These are phyloP conservation scores for Schwanniomyces yamadae DNA, from an alignment of 805 yeast species.

Conservation along the genomic window DNA sequence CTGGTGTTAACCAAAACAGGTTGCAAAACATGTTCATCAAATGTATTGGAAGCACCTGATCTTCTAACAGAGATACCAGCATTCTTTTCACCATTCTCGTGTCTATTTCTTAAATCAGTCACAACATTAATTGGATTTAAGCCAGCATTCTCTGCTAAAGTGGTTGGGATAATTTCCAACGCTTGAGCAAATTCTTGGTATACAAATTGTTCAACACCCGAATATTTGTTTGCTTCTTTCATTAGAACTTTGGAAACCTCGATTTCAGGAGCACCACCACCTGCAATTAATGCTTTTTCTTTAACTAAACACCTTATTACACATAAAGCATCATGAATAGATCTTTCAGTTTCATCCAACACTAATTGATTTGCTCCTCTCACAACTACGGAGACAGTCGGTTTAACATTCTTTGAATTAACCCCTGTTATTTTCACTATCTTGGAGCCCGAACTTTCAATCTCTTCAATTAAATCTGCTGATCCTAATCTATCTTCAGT, in stretches of 20 bases:
- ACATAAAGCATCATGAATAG: slow-evolving; percentile 96
- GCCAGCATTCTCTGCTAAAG: slow-evolving; percentile 94
- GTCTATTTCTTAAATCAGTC: slow-evolving; percentile 87
- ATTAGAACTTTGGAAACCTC: slow-evolving; percentile 76
- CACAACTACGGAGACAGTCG: slow-evolving; percentile 85
- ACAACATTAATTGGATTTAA: slow-evolving; percentile 87
- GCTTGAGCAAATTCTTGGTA: slow-evolving; percentile 92
- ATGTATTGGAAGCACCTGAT: slow-evolving; percentile 88
- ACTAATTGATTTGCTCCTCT: slow-evolving; percentile 93
- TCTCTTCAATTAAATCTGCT: slow-evolving; percentile 92
- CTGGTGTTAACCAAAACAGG: slow-evolving; percentile 94
- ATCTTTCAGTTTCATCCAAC: slow-evolving; percentile 95
- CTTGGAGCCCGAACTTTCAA: slow-evolving; percentile 84
- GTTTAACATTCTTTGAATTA: slow-evolving; percentile 47
- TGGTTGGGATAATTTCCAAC: slow-evolving; percentile 88
- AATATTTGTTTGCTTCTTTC: slow-evolving; percentile 67
- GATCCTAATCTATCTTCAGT: slow-evolving; percentile 89
- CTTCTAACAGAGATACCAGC: slow-evolving; percentile 97
- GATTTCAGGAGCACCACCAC: slow-evolving; percentile 98
- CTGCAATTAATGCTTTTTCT: slow-evolving; percentile 88
- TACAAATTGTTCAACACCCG: slow-evolving; percentile 88
- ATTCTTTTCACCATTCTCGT: slow-evolving; percentile 83
- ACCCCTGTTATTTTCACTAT: slow-evolving; percentile 87
- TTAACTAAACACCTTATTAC: slow-evolving; percentile 86
- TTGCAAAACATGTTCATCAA: slow-evolving; percentile 91